phyloP scores from a whole-genome alignment of 345 rosid genomes.

The Durio zibethinus region DNA sequence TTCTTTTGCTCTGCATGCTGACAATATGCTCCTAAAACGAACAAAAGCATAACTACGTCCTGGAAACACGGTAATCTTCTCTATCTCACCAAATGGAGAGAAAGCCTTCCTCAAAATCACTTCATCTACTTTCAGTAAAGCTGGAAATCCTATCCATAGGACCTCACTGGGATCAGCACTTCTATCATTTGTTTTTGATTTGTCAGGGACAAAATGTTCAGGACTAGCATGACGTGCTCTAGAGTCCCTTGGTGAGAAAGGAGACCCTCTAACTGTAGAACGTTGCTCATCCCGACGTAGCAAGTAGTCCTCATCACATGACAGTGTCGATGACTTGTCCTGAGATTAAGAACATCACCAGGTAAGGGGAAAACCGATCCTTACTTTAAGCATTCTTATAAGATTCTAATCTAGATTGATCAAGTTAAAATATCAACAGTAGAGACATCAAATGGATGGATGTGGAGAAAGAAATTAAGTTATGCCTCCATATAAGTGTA shows the following conservation, averaged over 20 bases:
- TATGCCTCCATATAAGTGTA: neutral
- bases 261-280: constrained; percentile 42
- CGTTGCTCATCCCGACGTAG: constrained; percentile 56
- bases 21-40: constrained; percentile 49
- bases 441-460: neutral
- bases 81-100: constrained; percentile 85
- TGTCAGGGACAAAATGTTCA: constrained; percentile 46
- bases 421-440: neutral
- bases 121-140: constrained; percentile 77
- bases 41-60: constrained; percentile 98
- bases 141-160: constrained; percentile 91
- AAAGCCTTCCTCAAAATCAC: constrained; percentile 67
- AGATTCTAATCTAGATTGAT: constrained; percentile 12
- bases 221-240: constrained; percentile 61
- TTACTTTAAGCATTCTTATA: constrained; percentile 13
- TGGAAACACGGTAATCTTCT: constrained; percentile 80
- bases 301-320: constrained; percentile 53
- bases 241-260: constrained; percentile 63
- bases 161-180: constrained; percentile 87
- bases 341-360: constrained; percentile 51
- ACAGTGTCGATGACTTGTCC: constrained; percentile 65
- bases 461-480: neutral
- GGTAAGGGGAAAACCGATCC: constrained; percentile 32
- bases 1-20: constrained; percentile 90
- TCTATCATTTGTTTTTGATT: constrained; percentile 54